Evolutionary conservation across 352 stramenopile genomes (phyloP).

Genomic region (Globisporangium okanoganense): DNA sequence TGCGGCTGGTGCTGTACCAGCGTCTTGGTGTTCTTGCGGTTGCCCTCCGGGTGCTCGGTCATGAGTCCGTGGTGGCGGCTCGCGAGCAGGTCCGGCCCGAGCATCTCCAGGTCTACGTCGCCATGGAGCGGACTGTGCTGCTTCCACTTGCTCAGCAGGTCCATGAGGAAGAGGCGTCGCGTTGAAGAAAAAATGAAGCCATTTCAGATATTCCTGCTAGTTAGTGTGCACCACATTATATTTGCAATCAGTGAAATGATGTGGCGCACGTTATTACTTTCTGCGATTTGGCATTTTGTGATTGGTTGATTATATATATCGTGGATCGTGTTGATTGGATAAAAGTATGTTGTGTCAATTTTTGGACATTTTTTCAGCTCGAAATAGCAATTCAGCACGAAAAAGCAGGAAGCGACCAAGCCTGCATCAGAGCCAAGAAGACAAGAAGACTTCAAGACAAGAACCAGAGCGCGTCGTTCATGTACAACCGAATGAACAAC

Average conservation of each 20-base stretch:
- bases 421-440: too few species aligned
- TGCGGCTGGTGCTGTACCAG: neutral
- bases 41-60: constrained; percentile 3
- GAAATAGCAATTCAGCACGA: constrained; percentile 1
- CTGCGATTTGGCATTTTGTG: neutral
- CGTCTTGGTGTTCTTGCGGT: constrained; percentile 15
- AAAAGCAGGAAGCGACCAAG: too few species aligned
- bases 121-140: constrained; percentile 5
- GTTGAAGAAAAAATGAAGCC: neutral
- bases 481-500: constrained; percentile 84
- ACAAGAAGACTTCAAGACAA: neutral
- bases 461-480: constrained; percentile 24
- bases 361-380: neutral
- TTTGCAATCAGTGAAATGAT: neutral
- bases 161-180: too few species aligned
- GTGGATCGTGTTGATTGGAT: neutral
- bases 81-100: constrained; percentile 15
- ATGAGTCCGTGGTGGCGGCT: constrained; percentile 11
- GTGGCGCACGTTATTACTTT: neutral
- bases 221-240: too few species aligned
- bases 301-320: neutral
- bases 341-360: neutral
- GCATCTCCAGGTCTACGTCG: constrained; percentile 17
- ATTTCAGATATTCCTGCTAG: too few species aligned
- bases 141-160: constrained; percentile 14